Evolutionary conservation across 2,329 filamentous ascomycete species (phyloP).

Genomic region (Colletotrichum sp.): DNA sequence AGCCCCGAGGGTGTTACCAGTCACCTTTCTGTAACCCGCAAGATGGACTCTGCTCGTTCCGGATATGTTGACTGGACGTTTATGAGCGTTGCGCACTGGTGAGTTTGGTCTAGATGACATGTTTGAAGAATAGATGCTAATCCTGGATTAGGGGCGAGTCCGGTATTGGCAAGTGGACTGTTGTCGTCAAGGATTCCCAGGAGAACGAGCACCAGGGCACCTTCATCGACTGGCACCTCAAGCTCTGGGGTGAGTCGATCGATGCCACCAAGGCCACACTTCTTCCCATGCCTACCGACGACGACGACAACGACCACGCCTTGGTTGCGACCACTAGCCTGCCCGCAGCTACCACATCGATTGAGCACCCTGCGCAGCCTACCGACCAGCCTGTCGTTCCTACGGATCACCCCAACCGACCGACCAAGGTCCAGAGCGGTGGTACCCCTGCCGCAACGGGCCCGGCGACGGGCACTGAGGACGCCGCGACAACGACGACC

Average conservation of each 20-base stretch:
- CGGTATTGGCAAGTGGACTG: conserved; percentile 87
- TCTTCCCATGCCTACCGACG: conserved; percentile 80
- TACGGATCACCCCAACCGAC: conserved; percentile 69
- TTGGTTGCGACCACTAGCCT: conserved; percentile 64
- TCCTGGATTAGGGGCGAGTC: conserved; percentile 73
- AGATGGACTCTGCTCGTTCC: conserved; percentile 65
- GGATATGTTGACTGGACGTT: conserved; percentile 98
- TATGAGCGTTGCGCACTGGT: conserved; percentile 98
- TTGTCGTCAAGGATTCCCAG: conserved; percentile 84
- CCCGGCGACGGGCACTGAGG: conserved; percentile 33
- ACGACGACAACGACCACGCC: conserved; percentile 85
- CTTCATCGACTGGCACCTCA: conserved; percentile 91
- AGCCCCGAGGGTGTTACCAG: conserved; percentile 84
- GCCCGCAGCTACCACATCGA: conserved; percentile 66
- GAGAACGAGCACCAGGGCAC: conserved; percentile 78
- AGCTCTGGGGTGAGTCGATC: conserved; percentile 89
- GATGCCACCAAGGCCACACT: conserved; percentile 75
- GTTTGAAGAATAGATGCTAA: background rate
- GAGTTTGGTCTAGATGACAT: conserved; percentile 35
- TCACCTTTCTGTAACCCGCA: conserved; percentile 79
- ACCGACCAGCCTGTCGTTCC: conserved; percentile 54
- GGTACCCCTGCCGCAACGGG: conserved; percentile 33
- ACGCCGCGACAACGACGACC: conserved; percentile 44
- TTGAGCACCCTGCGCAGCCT: conserved; percentile 48
- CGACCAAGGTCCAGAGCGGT: conserved; percentile 52